These are phyloP conservation scores for Salvia miltiorrhiza DNA, from an alignment of 257 asterid species.

Conservation along the genomic window DNA sequence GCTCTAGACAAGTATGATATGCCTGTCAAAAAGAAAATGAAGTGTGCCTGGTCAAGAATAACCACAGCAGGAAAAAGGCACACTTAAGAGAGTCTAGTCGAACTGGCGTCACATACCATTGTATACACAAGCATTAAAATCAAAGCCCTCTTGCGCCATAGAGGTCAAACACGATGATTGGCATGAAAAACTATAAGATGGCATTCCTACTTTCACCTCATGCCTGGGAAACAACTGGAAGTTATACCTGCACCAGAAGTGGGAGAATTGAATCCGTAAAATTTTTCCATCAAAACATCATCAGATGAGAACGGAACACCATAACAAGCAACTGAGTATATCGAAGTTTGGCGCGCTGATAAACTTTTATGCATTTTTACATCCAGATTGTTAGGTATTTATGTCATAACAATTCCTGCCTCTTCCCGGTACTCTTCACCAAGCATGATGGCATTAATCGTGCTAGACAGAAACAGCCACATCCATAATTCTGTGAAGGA, in stretches of 20 bases:
- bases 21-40: conserved; percentile 45
- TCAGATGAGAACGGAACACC: background rate
- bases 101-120: conserved; percentile 50
- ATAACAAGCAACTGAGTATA: background rate
- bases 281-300: background rate
- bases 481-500: conserved; percentile 36
- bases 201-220: conserved; percentile 83
- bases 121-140: conserved; percentile 86
- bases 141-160: conserved; percentile 85
- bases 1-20: conserved; percentile 88
- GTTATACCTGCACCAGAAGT: conserved; percentile 63
- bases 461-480: too few relatives aligned
- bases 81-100: background rate
- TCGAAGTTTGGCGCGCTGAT: background rate
- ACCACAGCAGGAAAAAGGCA: conserved; percentile 3
- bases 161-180: conserved; percentile 75
- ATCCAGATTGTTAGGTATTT: background rate
- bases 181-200: conserved; percentile 76
- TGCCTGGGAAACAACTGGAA: conserved; percentile 94
- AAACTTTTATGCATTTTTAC: background rate
- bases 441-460: too few relatives aligned
- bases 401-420: background rate
- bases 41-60: conserved; percentile 15
- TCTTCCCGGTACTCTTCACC: conserved; percentile 68
- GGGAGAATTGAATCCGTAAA: conserved; percentile 3